Evolutionary conservation across 441 rosid species (phyloP), one percentile per base, ranked within the genome.

Genomic region (Erysimum pusillum): DNA sequence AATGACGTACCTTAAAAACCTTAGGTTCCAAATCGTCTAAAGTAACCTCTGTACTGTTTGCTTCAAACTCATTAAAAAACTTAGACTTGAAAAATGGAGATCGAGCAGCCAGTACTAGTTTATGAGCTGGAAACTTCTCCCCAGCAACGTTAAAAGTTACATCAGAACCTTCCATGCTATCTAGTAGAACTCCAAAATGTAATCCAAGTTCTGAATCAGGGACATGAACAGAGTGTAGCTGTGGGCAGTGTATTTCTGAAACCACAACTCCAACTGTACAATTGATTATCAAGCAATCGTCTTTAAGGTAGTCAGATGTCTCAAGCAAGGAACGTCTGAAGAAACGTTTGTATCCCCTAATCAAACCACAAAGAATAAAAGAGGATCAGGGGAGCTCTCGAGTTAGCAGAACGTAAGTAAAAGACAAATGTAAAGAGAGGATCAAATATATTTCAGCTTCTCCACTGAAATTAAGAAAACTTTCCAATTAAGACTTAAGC

Each of bases 331-430:
- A 74, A 77, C 96, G 88, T 67, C 87, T 83, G 62, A 81, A 87
- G 77, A 92, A 92, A 38, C 94, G 94, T 77, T 92, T 92, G 86
- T 90, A 90, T 44, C 97, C 97, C 97, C 96, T 92, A 81, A 73
- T 80, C 67, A 53, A 48, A 38, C 57, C 61, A 66, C 18, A 75
- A 45, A 38, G 22, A 62, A 31, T 2, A 67, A 67, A 56, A 36
- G 20, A 74, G 58, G 15, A 41, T 28, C 2, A 63, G 52, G 57
- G 32, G 51, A 63, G 41, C 41, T 20, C 20, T 20, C 20, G 15
- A 53, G 57, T 45, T 49, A 39, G 63, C 49, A 42, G n/a, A 38
- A 38, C 1, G 5, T 74, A 45, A 35, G 54, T 20, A 41, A 31
- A 49, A 67, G 46, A 42, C 1, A 39, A 10, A 51, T 41, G 62